Conservation (phyloP, 169 alveolate genomes). For the Perkinsus marinus region DNA sequence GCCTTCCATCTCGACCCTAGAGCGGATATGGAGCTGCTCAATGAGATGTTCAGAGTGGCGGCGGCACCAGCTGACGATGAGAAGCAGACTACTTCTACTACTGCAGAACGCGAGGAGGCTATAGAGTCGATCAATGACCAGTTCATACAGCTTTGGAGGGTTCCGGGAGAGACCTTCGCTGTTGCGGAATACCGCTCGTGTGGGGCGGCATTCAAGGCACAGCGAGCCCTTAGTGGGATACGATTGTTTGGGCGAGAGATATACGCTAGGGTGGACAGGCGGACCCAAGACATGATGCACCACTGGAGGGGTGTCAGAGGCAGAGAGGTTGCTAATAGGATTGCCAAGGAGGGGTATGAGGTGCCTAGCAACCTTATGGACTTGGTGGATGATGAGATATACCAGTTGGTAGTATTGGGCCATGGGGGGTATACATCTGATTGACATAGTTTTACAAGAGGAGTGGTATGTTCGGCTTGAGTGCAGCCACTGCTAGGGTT, state of each 20-base stretch:
- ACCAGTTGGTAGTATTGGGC: background rate
- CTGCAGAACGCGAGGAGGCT: background rate
- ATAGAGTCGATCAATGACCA: background rate
- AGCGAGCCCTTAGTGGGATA: background rate
- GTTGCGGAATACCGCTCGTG: background rate
- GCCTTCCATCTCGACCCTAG: background rate
- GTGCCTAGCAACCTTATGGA: background rate
- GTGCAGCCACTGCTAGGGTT: too few species aligned
- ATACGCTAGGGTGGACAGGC: background rate
- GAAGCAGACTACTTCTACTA: background rate
- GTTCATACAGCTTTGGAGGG: background rate
- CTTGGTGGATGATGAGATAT: background rate
- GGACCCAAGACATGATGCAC: background rate
- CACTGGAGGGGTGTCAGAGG: background rate
- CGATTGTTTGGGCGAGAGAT: background rate
- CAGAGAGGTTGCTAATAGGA: background rate
- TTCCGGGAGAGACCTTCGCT: background rate
- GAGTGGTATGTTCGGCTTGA: too few species aligned
- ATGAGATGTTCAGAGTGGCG: background rate
- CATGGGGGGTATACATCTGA: too few species aligned
- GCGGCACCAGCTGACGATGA: background rate
- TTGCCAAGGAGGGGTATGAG: background rate
- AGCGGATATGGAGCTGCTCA: background rate
- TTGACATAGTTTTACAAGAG: too few species aligned
- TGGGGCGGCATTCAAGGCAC: background rate